phyloP scores from a whole-genome alignment of 805 yeast genomes.

The Ogataea corticis region DNA sequence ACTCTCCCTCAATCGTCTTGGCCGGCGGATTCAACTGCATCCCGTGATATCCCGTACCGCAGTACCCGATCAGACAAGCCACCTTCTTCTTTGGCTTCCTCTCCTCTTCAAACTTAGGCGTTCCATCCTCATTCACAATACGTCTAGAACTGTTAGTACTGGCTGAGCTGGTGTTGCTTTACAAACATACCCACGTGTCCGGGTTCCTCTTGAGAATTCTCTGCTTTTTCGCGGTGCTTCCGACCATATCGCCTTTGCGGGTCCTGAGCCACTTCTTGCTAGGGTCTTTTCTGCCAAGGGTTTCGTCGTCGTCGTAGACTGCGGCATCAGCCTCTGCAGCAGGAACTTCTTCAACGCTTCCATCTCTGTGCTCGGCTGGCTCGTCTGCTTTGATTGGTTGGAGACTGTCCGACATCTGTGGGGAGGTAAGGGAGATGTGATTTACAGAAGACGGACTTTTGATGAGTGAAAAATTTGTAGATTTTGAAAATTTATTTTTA shows the following conservation, averaged over 20 bases:
- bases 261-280: slow-evolving; percentile 27
- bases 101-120: slow-evolving; percentile 52
- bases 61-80: slow-evolving; percentile 88
- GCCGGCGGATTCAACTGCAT: slow-evolving; percentile 91
- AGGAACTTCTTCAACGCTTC: slow-evolving; percentile 11
- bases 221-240: slow-evolving; percentile 31
- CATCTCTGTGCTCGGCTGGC: slow-evolving; percentile 6
- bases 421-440: neutral
- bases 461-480: neutral
- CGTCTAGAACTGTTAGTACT: slow-evolving; percentile 32
- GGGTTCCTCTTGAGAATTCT: slow-evolving; percentile 30
- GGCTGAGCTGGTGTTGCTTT: too few species aligned
- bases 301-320: slow-evolving; percentile 13
- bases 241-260: slow-evolving; percentile 29
- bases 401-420: neutral
- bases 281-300: slow-evolving; percentile 14
- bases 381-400: neutral
- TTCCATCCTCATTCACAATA: slow-evolving; percentile 61
- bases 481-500: neutral
- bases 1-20: slow-evolving; percentile 86
- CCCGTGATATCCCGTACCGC: slow-evolving; percentile 96
- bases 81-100: slow-evolving; percentile 86
- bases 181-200: slow-evolving; percentile 61
- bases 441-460: neutral
- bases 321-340: slow-evolving; percentile 6